These are phyloP conservation scores for Piper betle DNA, from an alignment of 164 flowering plant species.

Conservation along the genomic window DNA sequence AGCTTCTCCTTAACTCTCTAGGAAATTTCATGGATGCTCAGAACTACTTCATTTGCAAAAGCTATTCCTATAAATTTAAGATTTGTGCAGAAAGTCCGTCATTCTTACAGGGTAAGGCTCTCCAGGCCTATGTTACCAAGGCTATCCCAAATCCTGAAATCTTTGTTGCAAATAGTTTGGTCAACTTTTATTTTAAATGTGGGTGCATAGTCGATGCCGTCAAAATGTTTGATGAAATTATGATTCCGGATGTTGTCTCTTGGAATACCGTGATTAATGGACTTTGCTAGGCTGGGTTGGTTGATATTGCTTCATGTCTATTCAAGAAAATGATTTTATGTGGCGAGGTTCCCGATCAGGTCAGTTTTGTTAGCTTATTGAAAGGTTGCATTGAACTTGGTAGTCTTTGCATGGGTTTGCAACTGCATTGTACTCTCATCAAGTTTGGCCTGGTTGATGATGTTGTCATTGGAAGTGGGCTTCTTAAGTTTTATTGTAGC, in stretches of 20 bases:
- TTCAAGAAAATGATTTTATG: slow-evolving; percentile 5
- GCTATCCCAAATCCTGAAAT: slow-evolving; percentile 1
- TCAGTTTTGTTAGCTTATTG: slow-evolving; percentile 3
- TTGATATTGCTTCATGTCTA: background rate
- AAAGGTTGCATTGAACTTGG: slow-evolving; percentile 7
- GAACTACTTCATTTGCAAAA: background rate
- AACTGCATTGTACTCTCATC: slow-evolving; percentile 5
- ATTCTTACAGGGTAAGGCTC: slow-evolving; percentile 3
- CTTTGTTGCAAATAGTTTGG: slow-evolving; percentile 9
- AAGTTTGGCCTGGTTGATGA: slow-evolving; percentile 5
- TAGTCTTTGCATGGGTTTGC: slow-evolving; percentile 1
- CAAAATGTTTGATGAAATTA: slow-evolving; percentile 5
- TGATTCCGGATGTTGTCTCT: slow-evolving; percentile 9
- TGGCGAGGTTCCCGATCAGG: slow-evolving; percentile 6
- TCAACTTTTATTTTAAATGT: slow-evolving; percentile 7
- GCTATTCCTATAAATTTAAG: slow-evolving; percentile 3
- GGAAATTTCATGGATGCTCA: too few relatives aligned
- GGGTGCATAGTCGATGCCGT: slow-evolving; percentile 4
- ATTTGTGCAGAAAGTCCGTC: slow-evolving; percentile 4
- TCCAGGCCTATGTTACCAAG: slow-evolving; percentile 7
- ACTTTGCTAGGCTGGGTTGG: slow-evolving; percentile 1
- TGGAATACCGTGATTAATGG: slow-evolving; percentile 13
- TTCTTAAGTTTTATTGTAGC: slow-evolving; percentile 8
- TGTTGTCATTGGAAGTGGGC: slow-evolving; percentile 9
- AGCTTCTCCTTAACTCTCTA: too few relatives aligned